Evolutionary conservation across 768 basidiomycete genomes (phyloP).

Genomic region (Cytidiella melzeri): DNA sequence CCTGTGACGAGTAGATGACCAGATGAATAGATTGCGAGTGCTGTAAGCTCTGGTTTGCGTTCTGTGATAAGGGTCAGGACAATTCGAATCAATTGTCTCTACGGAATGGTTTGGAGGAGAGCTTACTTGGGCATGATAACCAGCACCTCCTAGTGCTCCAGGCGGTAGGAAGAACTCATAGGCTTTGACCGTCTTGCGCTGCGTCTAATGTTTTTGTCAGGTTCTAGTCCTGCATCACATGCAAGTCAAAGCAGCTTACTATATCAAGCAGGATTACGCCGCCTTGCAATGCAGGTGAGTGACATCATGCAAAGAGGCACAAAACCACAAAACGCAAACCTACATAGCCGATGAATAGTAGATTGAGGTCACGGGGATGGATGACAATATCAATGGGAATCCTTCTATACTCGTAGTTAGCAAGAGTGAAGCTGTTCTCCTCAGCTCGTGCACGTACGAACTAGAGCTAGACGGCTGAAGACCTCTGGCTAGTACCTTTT

Average conservation of each 20-base stretch:
- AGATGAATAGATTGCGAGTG: slow-evolving; percentile 66
- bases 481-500: slow-evolving; percentile 40
- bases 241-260: slow-evolving; percentile 32
- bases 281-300: too few species aligned
- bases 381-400: slow-evolving; percentile 56
- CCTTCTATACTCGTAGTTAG: too few species aligned
- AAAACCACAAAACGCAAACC: slow-evolving; percentile 40
- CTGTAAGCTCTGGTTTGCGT: slow-evolving; percentile 64
- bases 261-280: slow-evolving; percentile 57
- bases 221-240: neutral
- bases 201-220: slow-evolving; percentile 29
- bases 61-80: slow-evolving; percentile 67
- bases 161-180: slow-evolving; percentile 72
- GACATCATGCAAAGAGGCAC: too few species aligned
- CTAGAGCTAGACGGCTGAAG: slow-evolving; percentile 28
- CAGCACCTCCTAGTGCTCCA: slow-evolving; percentile 75
- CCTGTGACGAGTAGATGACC: slow-evolving; percentile 76
- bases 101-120: too few species aligned
- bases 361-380: slow-evolving; percentile 70
- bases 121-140: slow-evolving; percentile 51
- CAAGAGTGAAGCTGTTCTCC: too few species aligned
- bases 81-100: too few species aligned
- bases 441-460: slow-evolving; percentile 36
- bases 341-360: slow-evolving; percentile 69
- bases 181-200: slow-evolving; percentile 46